Percentiles rank a stretch among this genome's conserved stretches.
Conservation (phyloP, 2,329 filamentous ascomycete genomes). For the Graphilbum fragrans region DNA sequence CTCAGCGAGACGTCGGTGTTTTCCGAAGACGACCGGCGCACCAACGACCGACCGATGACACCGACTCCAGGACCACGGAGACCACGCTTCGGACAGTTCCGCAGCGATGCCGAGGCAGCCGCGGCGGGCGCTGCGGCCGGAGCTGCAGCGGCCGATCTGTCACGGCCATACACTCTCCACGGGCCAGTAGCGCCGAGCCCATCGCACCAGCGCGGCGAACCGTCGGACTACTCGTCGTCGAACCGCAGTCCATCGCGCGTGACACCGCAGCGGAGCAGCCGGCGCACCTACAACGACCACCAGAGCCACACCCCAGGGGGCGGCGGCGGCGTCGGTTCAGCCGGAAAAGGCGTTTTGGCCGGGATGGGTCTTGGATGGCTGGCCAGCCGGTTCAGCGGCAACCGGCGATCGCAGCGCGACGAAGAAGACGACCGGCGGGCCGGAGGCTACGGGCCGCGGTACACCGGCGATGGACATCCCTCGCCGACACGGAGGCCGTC, state of each 20-base stretch:
- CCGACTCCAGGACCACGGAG: slow-evolving; percentile 22
- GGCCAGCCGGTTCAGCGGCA: slow-evolving; percentile 19
- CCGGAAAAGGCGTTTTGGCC: slow-evolving; percentile 44
- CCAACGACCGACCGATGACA: slow-evolving; percentile 23
- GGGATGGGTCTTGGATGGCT: slow-evolving; percentile 58
- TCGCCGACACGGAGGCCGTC: slow-evolving; percentile 30
- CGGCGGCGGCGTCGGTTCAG: no score
- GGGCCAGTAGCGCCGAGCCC: slow-evolving; percentile 34
- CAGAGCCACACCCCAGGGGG: not conserved
- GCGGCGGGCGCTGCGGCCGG: slow-evolving; percentile 22
- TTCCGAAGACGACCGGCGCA: slow-evolving; percentile 13
- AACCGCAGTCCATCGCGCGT: slow-evolving; percentile 52
- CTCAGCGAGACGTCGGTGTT: slow-evolving; percentile 35
- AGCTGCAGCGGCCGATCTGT: slow-evolving; percentile 13
- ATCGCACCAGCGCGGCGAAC: slow-evolving; percentile 33
- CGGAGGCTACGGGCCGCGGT: slow-evolving; percentile 49
- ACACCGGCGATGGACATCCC: slow-evolving; percentile 55
- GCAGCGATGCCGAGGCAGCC: slow-evolving; percentile 1
- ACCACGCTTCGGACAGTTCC: no score
- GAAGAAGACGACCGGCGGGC: slow-evolving; percentile 42
- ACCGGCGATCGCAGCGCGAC: slow-evolving; percentile 33
- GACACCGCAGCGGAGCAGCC: slow-evolving; percentile 19
- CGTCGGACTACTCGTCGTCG: slow-evolving; percentile 43
- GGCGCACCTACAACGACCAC: not conserved
- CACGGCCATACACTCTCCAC: slow-evolving; percentile 6